Evolutionary conservation across 2,329 filamentous ascomycete genomes (phyloP), one percentile per base, ranked within the genome.

Genomic region (Pseudogymnoascus sp.): DNA sequence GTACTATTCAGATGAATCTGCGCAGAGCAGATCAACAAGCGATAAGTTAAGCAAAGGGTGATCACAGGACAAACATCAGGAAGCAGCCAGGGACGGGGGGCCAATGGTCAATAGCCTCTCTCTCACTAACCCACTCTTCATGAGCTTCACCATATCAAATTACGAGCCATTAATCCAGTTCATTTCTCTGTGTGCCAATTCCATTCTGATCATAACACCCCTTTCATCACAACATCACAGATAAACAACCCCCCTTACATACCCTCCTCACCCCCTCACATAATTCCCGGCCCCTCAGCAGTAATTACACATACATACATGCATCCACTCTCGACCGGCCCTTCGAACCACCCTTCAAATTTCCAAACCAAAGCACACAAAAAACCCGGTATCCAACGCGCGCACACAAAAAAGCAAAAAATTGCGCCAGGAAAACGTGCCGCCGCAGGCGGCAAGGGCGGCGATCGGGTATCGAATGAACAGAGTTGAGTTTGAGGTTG

Each of bases 401-500:
- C 46, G 23, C 43, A n/a, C 18, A 56, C 31, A 18, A 56, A 6
- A 56, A 12, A 49, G 12, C 14, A 31, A 56, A 56, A 11, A 6
- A 46, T 46, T 18, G 49, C 49, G 49, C 49, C 49, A 56, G 49
- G 49, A 18, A 31, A n/a, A 56, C 49, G 49, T 56, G 49, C 49
- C 43, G 43, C 43, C 43, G 3, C 23, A 25, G 43, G 43, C 43
- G 23, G 43, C 43, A 28, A 49, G 43, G 43, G 43, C 43, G 43
- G 23, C 43, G 43, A 49, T 49, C 43, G 43, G 43, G 43, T 49
- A 53, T 53, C 46, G 46, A 53, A 56, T 56, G 12, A 34, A 18
- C 25, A 56, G 49, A 56, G 49, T 56, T 34, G 49, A 64, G 64
- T 61, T 63, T 63, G 60, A 66, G 66, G 60, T 60, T 64, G 64